A percentile compares a stretch with the other conserved stretches of the same genome.
phyloP scores from a whole-genome alignment of 768 basidiomycete species.

The Leccinum ochraceum region DNA sequence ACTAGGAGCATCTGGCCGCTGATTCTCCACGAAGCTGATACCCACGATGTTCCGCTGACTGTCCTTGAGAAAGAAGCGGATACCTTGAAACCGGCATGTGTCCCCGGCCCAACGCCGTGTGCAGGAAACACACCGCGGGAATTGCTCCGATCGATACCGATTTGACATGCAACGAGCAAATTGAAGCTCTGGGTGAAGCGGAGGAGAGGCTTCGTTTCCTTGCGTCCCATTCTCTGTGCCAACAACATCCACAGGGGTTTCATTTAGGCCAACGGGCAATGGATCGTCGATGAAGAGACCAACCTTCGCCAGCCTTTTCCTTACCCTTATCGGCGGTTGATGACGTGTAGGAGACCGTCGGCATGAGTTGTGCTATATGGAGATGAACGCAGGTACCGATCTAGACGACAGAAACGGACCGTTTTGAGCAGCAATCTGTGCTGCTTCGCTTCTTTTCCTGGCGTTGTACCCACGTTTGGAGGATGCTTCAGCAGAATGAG shows the following conservation, averaged over 20 bases:
- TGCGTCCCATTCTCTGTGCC: constrained; percentile 31
- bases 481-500: constrained; percentile 30
- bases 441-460: constrained; percentile 73
- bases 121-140: constrained; percentile 82
- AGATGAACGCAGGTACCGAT: constrained; percentile 17
- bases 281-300: constrained; percentile 14
- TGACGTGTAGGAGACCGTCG: constrained; percentile 45
- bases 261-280: constrained; percentile 5
- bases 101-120: constrained; percentile 87
- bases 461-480: constrained; percentile 69
- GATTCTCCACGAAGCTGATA: constrained; percentile 68
- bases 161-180: constrained; percentile 85
- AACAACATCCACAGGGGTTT: constrained; percentile 34
- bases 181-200: constrained; percentile 66
- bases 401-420: constrained; percentile 40
- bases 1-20: constrained; percentile 53
- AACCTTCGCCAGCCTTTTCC: constrained; percentile 44
- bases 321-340: constrained; percentile 43
- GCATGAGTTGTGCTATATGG: constrained; percentile 45
- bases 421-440: constrained; percentile 62
- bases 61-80: constrained; percentile 75
- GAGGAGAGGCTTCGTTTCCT: constrained; percentile 31
- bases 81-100: constrained; percentile 85
- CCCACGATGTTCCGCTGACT: constrained; percentile 57
- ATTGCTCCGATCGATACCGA: constrained; percentile 67